These are phyloP conservation scores for Nicotiana rustica DNA, from an alignment of 305 asterid genomes.

Conservation along the genomic window DNA sequence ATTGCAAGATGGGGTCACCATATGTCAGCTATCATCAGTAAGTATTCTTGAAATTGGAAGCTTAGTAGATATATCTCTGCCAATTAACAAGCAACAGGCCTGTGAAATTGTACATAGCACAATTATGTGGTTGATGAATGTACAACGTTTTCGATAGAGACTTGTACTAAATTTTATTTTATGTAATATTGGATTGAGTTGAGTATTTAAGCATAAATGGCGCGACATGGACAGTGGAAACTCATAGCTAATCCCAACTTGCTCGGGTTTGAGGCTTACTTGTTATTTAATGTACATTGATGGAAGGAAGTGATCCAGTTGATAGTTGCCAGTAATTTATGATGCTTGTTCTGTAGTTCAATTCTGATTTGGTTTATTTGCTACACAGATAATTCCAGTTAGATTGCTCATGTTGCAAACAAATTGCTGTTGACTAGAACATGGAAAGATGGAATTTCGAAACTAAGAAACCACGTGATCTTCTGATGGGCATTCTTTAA, in stretches of 20 bases:
- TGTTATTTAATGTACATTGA: neutral
- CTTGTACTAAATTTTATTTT: too few relatives aligned
- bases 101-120: constrained; percentile 22
- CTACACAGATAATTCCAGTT: neutral
- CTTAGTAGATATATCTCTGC: neutral
- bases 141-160: neutral
- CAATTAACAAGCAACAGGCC: constrained; percentile 16
- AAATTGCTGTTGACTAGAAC: neutral
- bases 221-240: neutral
- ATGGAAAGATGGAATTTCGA: neutral
- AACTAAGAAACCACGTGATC: neutral
- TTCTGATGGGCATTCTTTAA: neutral
- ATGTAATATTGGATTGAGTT: neutral
- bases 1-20: neutral
- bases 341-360: constrained; percentile 3
- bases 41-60: constrained; percentile 9
- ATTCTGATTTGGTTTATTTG: neutral
- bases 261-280: neutral
- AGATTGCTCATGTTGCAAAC: neutral
- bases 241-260: neutral
- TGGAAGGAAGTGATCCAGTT: constrained; percentile 14
- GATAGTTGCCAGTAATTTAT: neutral
- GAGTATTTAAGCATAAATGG: neutral
- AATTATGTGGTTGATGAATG: neutral
- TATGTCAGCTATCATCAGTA: constrained; percentile 1